Base-by-base conservation (phyloP, 495 filamentous ascomycete species). In the Tuber indicum region DNA sequence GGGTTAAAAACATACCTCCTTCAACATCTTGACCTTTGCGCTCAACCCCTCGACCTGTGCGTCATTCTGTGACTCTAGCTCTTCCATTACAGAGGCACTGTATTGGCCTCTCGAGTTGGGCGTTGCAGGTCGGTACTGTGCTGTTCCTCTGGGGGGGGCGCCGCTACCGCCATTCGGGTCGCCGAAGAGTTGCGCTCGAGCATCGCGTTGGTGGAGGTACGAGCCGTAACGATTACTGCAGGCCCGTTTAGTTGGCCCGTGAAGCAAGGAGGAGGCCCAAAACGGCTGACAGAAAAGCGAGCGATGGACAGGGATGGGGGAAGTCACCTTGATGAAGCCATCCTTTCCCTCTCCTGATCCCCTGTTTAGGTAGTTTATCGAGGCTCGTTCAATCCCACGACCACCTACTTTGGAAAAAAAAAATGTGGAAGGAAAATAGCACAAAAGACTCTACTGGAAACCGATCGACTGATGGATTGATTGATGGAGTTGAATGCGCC, bases 31-130 rank as follows among this genome's bases (percentile, higher is more conserved):
- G 75, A 99, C 96, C 84, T 97, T 99, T 71, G 92, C 93, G 73
- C 90, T 88, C 80, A 98, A 94, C 46, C 94, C 93, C 79, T 95
- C 93, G 26, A 98, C 90, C 81, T 97, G 92, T 74, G 89, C 86
- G 81, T 98, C 96, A 83, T 98, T 99, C 85, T 98, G 96, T 79
- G 91, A 94, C 85, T 99, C 96, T 39, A 99, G 89, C 84, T 96
- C 94, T 82, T 92, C 93, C 39, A 98, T 89, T 74, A 98, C 94
- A 62, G 94, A 92, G 79, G 96, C 94, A 78, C 91, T 93, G 85
- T 98, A 98, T 84, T 97, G 95, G 72, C 96, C 96, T 83, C 92
- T 93, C 76, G 49, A 78, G 45, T 83, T 83, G 43, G 81, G 74
- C 72, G 94, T 97, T 76, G 94, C 96, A 62, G 89, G 85, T 70